Conservation (phyloP, 2,329 filamentous ascomycete genomes). For the Neocucurbitaria cava region DNA sequence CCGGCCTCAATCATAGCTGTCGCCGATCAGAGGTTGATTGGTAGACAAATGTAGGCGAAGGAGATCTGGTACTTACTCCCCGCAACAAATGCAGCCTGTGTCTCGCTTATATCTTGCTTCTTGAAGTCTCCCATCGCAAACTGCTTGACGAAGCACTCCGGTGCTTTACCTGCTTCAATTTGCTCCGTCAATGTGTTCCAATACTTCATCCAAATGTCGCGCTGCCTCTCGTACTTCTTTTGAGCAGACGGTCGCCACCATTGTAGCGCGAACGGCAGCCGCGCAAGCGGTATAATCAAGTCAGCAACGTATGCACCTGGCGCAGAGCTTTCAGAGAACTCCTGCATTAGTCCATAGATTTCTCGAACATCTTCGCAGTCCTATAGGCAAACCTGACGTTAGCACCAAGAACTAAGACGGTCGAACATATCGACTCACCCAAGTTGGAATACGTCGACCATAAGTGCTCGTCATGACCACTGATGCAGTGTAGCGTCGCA, state of each 20-base stretch:
- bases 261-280: slow-evolving; percentile 18
- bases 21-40: no score
- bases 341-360: slow-evolving; percentile 21
- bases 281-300: slow-evolving; percentile 12
- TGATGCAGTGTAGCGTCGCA: slow-evolving; percentile 18
- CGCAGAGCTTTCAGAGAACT: slow-evolving; percentile 12
- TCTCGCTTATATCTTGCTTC: slow-evolving; percentile 26
- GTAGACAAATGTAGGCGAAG: no score
- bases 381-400: not conserved
- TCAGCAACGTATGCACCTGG: slow-evolving; percentile 23
- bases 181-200: slow-evolving; percentile 20
- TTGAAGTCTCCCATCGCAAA: slow-evolving; percentile 36
- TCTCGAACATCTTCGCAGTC: slow-evolving; percentile 20
- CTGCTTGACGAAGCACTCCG: slow-evolving; percentile 25
- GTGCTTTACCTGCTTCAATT: slow-evolving; percentile 12
- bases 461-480: slow-evolving; percentile 29
- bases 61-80: slow-evolving; percentile 16
- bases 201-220: slow-evolving; percentile 16
- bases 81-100: slow-evolving; percentile 27
- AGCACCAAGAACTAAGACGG: not conserved
- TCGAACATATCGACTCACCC: slow-evolving; percentile 1
- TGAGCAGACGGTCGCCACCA: slow-evolving; percentile 13
- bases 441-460: slow-evolving; percentile 19
- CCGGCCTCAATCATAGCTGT: slow-evolving; percentile 41
- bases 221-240: slow-evolving; percentile 11